Evolutionary conservation across 768 basidiomycete species (phyloP).

Genomic region (Boletellus emodensis): DNA sequence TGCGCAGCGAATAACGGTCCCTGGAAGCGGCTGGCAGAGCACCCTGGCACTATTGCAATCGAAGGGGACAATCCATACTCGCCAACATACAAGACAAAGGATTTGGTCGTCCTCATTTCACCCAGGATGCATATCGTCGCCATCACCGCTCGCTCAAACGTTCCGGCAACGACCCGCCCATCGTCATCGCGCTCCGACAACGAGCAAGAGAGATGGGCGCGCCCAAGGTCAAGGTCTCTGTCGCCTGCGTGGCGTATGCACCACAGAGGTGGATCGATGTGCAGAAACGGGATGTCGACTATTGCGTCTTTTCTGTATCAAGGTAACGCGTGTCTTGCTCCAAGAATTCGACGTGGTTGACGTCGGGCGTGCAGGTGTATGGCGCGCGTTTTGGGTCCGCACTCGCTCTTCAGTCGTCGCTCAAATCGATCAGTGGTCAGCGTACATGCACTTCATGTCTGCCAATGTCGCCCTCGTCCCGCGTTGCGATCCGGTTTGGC

Average conservation of each 20-base stretch:
- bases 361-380: conserved; percentile 48
- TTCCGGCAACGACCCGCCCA: conserved; percentile 64
- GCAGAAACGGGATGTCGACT: conserved; percentile 74
- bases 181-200: conserved; percentile 48
- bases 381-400: conserved; percentile 68
- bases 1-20: conserved; percentile 63
- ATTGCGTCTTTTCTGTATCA: conserved; percentile 67
- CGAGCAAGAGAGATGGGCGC: conserved; percentile 51
- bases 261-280: conserved; percentile 72
- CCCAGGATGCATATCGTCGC: conserved; percentile 68
- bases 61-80: conserved; percentile 64
- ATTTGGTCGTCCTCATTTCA: conserved; percentile 60
- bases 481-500: conserved; percentile 51
- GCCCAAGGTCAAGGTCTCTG: conserved; percentile 58
- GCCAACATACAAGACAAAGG: conserved; percentile 47
- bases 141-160: conserved; percentile 71
- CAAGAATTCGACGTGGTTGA: neutral
- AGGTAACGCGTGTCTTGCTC: conserved; percentile 41
- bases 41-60: conserved; percentile 45
- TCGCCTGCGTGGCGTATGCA: conserved; percentile 79
- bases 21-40: conserved; percentile 71
- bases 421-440: conserved; percentile 54
- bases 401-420: conserved; percentile 45
- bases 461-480: neutral
- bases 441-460: conserved; percentile 39